Base-by-base conservation (phyloP, 495 filamentous ascomycete genomes). In the Viridothelium virens region DNA sequence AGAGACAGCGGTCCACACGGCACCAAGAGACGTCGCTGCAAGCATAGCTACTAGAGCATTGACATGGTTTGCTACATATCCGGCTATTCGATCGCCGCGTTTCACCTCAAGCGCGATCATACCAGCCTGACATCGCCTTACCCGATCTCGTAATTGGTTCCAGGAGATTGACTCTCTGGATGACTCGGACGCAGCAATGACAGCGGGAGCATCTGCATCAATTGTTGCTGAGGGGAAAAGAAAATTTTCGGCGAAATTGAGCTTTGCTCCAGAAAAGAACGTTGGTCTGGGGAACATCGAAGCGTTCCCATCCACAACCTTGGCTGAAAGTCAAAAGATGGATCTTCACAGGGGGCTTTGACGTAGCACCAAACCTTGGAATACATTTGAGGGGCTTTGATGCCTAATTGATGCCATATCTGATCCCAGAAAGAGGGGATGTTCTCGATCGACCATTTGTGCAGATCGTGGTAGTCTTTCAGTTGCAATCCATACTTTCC, bases 161-260 rank as follows among this genome's bases (percentile, higher is more conserved):
- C 92, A 96, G n/a, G 90, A 86, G 65, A 91, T 79, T 56, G 80
- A 79, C 71, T 87, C 83, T 38, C 90, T 79, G 34, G 79, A 79
- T 6, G 81, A 82, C 76, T 95, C 91, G 11, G 89, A 92, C 5
- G 82, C 90, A 46, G 85, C 87, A 70, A 94, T 86, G 34, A 92
- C 78, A 33, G 90, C 91, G 25, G 81, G 71, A 2, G 76, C 74
- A 64, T 85, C 78, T 61, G 86, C 83, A 67, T 84, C 77, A 34
- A 85, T 84, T 25, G 81, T 74, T 53, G 80, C 80, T 14, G 79
- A 77, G 4, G 92, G 91, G 73, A 85, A 96, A 6, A 97, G 83
- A 38, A 97, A 81, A 75, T 97, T 97, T 78, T 96, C 90, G 33
- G 92, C 91, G 74, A 96, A 96, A 72, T 97, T 97, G 65, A 96